phyloP scores from a whole-genome alignment of 495 filamentous ascomycete species.

The Arthonia radiata region DNA sequence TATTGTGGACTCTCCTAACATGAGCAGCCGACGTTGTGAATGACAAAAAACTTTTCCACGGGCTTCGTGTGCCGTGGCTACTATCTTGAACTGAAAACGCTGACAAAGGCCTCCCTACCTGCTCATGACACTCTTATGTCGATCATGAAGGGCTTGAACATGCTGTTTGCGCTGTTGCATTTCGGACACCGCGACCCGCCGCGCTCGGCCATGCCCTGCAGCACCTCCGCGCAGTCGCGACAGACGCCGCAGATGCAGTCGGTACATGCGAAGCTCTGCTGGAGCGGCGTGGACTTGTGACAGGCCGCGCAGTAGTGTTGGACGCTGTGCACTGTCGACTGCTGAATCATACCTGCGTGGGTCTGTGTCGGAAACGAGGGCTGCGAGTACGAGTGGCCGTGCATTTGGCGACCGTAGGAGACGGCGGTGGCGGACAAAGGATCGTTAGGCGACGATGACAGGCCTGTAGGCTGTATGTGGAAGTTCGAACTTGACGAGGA shows the following conservation, averaged over 20 bases:
- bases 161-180: constrained; percentile 23
- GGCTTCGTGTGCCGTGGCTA: too few species aligned
- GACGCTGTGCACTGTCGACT: too few species aligned
- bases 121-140: too few species aligned
- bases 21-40: too few species aligned
- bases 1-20: too few species aligned
- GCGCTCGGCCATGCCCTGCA: constrained; percentile 27
- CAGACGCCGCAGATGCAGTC: constrained; percentile 87
- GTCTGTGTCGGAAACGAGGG: too few species aligned
- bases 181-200: constrained; percentile 23
- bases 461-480: constrained; percentile 27
- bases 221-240: constrained; percentile 55
- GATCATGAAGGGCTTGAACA: constrained; percentile 29
- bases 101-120: too few species aligned
- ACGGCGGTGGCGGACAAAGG: background rate
- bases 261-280: constrained; percentile 71
- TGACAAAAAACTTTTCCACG: too few species aligned
- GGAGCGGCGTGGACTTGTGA: constrained; percentile 42
- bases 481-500: constrained; percentile 34
- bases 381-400: too few species aligned
- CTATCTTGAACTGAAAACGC: too few species aligned
- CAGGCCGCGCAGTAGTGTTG: constrained; percentile 80
- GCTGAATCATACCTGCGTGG: constrained; percentile 25
- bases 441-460: constrained; percentile 19
- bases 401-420: too few species aligned